These are phyloP conservation scores for Theileria orientalis DNA, from an alignment of 169 alveolate species.

Conservation along the genomic window DNA sequence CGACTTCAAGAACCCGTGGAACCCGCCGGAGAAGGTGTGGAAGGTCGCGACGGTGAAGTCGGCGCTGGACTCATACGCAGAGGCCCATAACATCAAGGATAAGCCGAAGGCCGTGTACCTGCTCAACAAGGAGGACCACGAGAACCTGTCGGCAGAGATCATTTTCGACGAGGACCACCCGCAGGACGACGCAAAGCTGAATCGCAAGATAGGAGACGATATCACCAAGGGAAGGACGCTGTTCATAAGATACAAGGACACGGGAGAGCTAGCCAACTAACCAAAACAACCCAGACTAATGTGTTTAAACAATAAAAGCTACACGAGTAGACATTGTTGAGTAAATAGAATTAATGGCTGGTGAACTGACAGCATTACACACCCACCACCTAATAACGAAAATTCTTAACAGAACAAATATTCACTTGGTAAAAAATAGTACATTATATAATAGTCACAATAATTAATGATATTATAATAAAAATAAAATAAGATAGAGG, in stretches of 20 bases:
- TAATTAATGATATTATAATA: too few species aligned
- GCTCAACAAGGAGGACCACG: slow-evolving; percentile 55
- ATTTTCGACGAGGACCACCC: slow-evolving; percentile 54
- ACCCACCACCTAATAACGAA: too few species aligned
- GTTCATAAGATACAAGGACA: slow-evolving; percentile 42
- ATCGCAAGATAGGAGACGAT: slow-evolving; percentile 45
- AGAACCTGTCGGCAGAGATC: slow-evolving; percentile 61
- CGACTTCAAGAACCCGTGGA: slow-evolving; percentile 69
- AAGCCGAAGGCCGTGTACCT: slow-evolving; percentile 46
- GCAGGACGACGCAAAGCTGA: slow-evolving; percentile 4
- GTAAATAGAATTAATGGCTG: background rate
- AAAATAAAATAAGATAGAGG: too few species aligned
- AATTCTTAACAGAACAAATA: too few species aligned
- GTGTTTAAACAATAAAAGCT: background rate
- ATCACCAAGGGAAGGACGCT: slow-evolving; percentile 45
- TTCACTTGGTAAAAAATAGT: too few species aligned
- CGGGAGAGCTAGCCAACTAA: slow-evolving; percentile 57
- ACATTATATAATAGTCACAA: too few species aligned
- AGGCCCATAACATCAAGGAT: slow-evolving; percentile 17
- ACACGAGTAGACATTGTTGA: background rate
- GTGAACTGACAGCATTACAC: background rate
- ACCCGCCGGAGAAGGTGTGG: slow-evolving; percentile 51
- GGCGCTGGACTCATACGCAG: slow-evolving; percentile 33
- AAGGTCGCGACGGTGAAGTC: slow-evolving; percentile 20
- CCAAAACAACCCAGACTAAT: background rate